Base-by-base conservation (phyloP, 768 basidiomycete genomes). In the Trametes cubensis region DNA sequence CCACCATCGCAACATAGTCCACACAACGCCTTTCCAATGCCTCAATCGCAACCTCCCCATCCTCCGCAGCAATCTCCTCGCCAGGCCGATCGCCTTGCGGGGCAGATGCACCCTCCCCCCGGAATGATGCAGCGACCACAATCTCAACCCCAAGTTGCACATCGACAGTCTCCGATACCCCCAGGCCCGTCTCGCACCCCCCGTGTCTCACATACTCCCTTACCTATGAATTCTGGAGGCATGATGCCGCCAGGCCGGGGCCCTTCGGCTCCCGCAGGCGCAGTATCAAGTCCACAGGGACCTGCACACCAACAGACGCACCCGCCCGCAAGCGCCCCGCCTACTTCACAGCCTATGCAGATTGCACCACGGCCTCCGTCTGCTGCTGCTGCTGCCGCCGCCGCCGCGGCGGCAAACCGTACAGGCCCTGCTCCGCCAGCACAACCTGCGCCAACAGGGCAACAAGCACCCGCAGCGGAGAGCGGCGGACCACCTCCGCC, bases 141-240 rank as follows among this genome's bases (percentile, higher is more conserved):
- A 53, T 86, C 86, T 4, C 87, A 87, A 60, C 85, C 83, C 3
- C 84, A 83, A 60, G 75, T 73, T 21, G 54, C 58, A 3, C 79
- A 81, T 44, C 79, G 77, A 48, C 78, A 81, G 46, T 81, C 34
- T 6, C 80, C 83, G 23, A 64, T 64, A 39, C 61, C 61, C 61
- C 69, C 80, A 11, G 79, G 80, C 13, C 75, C 72, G 55, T 77
- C 80, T 23, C 79, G 75, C 44, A 83, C 84, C 18, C 84, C 83
- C n/a, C 80, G 77, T 50, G 69, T 68, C 30, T 66, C 71, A 51
- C 75, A 78, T 40, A 64, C 74, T 15, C 75, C 75, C 46, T 74
- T 79, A 34, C 79, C 69, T 6, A 60, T 60, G n/a, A 67, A 69
- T 20, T 51, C 70, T n/a, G 67, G 47, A 10, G 49, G 53, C 28